Evolutionary conservation across 1,139 yeast genomes (phyloP).

Genomic region (Debaryomycetaceae sp.): DNA sequence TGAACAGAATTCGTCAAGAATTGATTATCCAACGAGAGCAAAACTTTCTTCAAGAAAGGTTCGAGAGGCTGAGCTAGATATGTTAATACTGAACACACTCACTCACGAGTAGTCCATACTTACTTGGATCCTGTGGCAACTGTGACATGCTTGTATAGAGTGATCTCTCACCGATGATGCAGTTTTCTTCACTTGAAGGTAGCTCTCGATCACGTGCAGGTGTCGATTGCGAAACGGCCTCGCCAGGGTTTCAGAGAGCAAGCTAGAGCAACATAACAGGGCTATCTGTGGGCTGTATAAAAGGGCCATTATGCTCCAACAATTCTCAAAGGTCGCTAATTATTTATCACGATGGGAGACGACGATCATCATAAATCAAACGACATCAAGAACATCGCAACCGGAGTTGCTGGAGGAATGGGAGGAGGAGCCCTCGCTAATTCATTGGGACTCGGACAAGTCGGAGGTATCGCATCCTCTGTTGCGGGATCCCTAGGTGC

Average conservation of each 20-base stretch:
- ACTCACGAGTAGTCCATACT: constrained; percentile 9
- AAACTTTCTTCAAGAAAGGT: constrained; percentile 39
- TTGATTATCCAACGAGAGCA: constrained; percentile 37
- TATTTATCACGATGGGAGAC: constrained; percentile 7
- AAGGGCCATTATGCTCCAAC: too few relatives aligned
- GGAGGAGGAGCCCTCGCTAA: constrained; percentile 18
- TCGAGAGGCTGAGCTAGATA: constrained; percentile 41
- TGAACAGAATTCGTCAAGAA: constrained; percentile 22
- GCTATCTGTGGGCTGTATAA: too few relatives aligned
- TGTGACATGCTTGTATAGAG: constrained; percentile 5
- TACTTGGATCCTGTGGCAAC: constrained; percentile 24
- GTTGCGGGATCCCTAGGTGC: constrained; percentile 36
- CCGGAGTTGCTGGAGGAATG: constrained; percentile 18
- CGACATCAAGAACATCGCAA: constrained; percentile 16
- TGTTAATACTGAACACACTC: constrained; percentile 5
- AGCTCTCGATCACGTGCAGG: too few relatives aligned
- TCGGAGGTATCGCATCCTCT: constrained; percentile 34
- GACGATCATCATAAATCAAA: constrained; percentile 9
- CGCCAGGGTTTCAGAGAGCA: too few relatives aligned
- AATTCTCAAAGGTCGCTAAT: neutral
- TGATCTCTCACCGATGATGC: neutral
- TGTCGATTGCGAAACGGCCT: too few relatives aligned
- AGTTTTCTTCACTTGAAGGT: too few relatives aligned
- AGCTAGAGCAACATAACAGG: too few relatives aligned
- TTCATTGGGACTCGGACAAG: constrained; percentile 23